Evolutionary conservation across 768 basidiomycete species (phyloP).

Genomic region (Rickenella mellea): DNA sequence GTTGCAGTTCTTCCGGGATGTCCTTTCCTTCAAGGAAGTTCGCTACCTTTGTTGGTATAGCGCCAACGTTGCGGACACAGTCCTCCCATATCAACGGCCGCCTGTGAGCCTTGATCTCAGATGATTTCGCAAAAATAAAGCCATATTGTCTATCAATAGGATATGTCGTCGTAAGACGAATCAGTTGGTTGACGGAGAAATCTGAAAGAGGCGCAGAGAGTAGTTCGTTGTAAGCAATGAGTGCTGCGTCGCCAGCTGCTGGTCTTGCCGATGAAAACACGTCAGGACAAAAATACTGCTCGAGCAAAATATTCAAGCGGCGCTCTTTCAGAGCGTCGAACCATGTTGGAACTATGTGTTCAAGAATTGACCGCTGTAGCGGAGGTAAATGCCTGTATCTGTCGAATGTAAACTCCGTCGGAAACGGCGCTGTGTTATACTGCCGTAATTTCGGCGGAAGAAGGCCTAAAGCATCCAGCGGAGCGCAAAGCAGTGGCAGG

Average conservation of each 20-base stretch:
- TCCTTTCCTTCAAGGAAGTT: slow-evolving; percentile 48
- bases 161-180: slow-evolving; percentile 48
- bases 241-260: slow-evolving; percentile 41
- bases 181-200: slow-evolving; percentile 44
- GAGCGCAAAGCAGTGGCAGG: slow-evolving; percentile 44
- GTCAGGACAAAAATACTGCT: slow-evolving; percentile 72
- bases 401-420: slow-evolving; percentile 22
- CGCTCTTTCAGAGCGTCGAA: slow-evolving; percentile 41
- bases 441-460: slow-evolving; percentile 47
- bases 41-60: slow-evolving; percentile 69
- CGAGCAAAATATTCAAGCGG: slow-evolving; percentile 32
- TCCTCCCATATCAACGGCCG: slow-evolving; percentile 57
- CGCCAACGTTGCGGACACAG: slow-evolving; percentile 51
- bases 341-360: slow-evolving; percentile 65
- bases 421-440: slow-evolving; percentile 28
- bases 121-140: slow-evolving; percentile 30
- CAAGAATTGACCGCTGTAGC: slow-evolving; percentile 59
- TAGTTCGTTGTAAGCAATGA: slow-evolving; percentile 58
- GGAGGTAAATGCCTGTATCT: slow-evolving; percentile 31
- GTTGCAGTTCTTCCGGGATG: slow-evolving; percentile 41
- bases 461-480: slow-evolving; percentile 47
- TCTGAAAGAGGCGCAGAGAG: slow-evolving; percentile 37
- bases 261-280: slow-evolving; percentile 40
- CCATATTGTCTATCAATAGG: slow-evolving; percentile 59
- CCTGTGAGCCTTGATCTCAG: not conserved